phyloP scores from a whole-genome alignment of 2,329 filamentous ascomycete genomes.

The Pseudogymnoascus sp. region DNA sequence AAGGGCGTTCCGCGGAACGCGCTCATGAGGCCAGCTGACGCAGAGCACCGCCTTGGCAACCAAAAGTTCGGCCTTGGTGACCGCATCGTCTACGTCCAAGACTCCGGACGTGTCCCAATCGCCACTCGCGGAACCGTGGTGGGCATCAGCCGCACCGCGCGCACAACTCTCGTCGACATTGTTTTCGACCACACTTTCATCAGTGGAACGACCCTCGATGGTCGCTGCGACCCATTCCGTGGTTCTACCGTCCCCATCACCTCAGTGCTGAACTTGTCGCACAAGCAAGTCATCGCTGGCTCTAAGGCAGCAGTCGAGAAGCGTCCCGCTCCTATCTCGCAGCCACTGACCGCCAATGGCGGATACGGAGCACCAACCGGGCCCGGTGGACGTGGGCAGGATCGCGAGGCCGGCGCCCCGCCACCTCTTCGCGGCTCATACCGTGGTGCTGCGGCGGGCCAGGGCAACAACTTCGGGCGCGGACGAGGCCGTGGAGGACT shows the following conservation, averaged over 20 bases:
- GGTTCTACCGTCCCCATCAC: constrained; percentile 84
- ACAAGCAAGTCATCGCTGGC: constrained; percentile 71
- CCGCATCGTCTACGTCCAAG: constrained; percentile 85
- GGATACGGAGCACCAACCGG: constrained; percentile 49
- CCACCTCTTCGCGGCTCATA: constrained; percentile 50
- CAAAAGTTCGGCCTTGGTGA: constrained; percentile 83
- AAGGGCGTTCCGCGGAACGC: constrained; percentile 79
- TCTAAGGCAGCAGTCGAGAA: constrained; percentile 53
- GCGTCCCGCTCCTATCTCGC: constrained; percentile 40
- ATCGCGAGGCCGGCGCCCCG: constrained; percentile 50
- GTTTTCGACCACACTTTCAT: constrained; percentile 95
- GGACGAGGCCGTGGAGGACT: constrained; percentile 33
- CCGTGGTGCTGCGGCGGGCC: constrained; percentile 49
- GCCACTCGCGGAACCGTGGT: constrained; percentile 89
- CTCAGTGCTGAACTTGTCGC: constrained; percentile 81
- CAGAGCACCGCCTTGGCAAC: constrained; percentile 83
- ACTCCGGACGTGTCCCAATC: constrained; percentile 91
- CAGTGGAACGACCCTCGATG: constrained; percentile 88
- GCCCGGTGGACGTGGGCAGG: constrained; percentile 55
- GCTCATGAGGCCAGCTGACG: constrained; percentile 86
- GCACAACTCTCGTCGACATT: constrained; percentile 76
- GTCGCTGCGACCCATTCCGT: constrained; percentile 85
- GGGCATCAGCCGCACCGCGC: constrained; percentile 81
- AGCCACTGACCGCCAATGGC: constrained; percentile 45
- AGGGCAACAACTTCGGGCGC: constrained; percentile 34